These are phyloP conservation scores for Brasenia schreberi DNA, from an alignment of 164 flowering plant species.

Conservation along the genomic window DNA sequence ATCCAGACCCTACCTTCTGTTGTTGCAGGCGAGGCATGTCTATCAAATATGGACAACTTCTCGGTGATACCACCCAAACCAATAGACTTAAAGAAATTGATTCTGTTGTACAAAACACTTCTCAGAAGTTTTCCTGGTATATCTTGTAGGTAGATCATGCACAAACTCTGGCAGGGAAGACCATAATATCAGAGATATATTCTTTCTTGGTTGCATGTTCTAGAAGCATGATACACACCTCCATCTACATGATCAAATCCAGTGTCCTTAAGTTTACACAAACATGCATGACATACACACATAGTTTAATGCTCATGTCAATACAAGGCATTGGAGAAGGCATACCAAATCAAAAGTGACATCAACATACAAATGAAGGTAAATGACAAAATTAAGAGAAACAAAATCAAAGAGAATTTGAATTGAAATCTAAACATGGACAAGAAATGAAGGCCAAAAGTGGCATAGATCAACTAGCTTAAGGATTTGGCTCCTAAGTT, in stretches of 20 bases:
- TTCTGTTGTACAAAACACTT: constrained; percentile 87
- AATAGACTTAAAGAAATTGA: constrained; percentile 88
- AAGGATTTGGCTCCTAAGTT: too few species aligned
- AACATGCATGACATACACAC: too few species aligned
- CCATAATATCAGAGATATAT: constrained; percentile 90
- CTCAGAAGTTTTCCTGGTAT: constrained; percentile 83
- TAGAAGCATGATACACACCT: constrained; percentile 83
- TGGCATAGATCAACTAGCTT: too few species aligned
- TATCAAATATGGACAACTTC: constrained; percentile 64
- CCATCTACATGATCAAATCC: constrained; percentile 43
- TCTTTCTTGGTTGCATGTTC: constrained; percentile 95
- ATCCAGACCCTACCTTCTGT: constrained; percentile 21
- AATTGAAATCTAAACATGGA: too few species aligned
- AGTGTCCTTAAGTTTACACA: too few species aligned
- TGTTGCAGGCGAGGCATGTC: constrained; percentile 95
- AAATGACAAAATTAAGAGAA: too few species aligned
- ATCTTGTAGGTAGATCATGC: constrained; percentile 89
- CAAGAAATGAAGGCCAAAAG: too few species aligned
- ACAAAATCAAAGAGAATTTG: too few species aligned
- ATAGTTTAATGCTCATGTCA: too few species aligned
- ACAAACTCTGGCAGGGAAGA: constrained; percentile 82
- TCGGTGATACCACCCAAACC: constrained; percentile 91
- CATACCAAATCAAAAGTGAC: too few species aligned
- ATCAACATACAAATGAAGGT: too few species aligned
- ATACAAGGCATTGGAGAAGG: too few species aligned